phyloP scores from a whole-genome alignment of 1,139 yeast genomes.

The Pichia terricola region DNA sequence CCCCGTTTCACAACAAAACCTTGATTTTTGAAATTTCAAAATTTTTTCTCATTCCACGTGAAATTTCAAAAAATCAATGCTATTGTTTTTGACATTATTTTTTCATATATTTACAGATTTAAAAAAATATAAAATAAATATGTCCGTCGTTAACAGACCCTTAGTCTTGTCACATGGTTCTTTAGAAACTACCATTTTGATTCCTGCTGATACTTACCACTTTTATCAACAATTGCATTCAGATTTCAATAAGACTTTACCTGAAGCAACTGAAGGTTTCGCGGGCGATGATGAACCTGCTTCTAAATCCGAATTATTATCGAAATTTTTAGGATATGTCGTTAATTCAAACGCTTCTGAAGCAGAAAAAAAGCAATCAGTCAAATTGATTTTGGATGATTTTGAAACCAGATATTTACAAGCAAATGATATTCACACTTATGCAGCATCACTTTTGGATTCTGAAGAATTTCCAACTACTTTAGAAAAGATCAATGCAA shows the following conservation, averaged over 20 bases:
- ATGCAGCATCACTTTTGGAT: constrained; percentile 63
- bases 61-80: no score
- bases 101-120: no score
- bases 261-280: constrained; percentile 72
- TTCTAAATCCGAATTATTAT: constrained; percentile 77
- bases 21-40: no score
- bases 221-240: constrained; percentile 82
- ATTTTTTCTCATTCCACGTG: no score
- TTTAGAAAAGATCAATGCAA: constrained; percentile 53
- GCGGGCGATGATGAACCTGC: constrained; percentile 87
- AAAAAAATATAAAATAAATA: neutral
- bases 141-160: constrained; percentile 42
- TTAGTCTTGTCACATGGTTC: constrained; percentile 77
- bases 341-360: constrained; percentile 29
- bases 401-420: constrained; percentile 72
- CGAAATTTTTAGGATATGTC: constrained; percentile 74
- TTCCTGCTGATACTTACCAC: constrained; percentile 73
- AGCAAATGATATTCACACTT: constrained; percentile 79
- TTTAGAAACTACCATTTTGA: constrained; percentile 78
- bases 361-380: constrained; percentile 41
- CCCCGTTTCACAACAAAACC: no score
- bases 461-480: constrained; percentile 55
- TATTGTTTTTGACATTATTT: no score
- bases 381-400: constrained; percentile 63
- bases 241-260: constrained; percentile 70